Percentiles rank a stretch among this genome's conserved stretches.
Evolutionary conservation across 495 filamentous ascomycete genomes (phyloP).

Genomic region (Neurospora africana): DNA sequence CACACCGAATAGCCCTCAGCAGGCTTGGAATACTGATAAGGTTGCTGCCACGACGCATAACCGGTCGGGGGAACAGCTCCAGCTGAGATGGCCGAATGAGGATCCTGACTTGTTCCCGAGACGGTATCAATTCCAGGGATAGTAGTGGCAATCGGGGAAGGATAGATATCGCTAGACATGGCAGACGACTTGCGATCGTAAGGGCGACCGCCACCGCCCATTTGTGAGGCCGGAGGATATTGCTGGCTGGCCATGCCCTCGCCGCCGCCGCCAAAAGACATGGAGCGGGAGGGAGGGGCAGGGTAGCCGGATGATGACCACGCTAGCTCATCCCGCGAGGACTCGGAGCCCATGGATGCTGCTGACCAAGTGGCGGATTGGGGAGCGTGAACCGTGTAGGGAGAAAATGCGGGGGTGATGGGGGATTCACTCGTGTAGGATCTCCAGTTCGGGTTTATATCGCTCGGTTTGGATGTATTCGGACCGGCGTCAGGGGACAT

Average conservation of each 20-base stretch:
- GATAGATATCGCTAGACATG: conserved; percentile 27
- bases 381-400: conserved; percentile 29
- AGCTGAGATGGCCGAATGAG: conserved; percentile 29
- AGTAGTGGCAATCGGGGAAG: conserved; percentile 26
- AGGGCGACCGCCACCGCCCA: conserved; percentile 14
- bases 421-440: conserved; percentile 29
- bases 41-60: conserved; percentile 34
- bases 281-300: conserved; percentile 29
- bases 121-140: conserved; percentile 29
- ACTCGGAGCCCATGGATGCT: conserved; percentile 21
- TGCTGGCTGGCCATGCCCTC: conserved; percentile 24
- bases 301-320: conserved; percentile 28
- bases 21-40: conserved; percentile 31
- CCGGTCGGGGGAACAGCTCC: conserved; percentile 28
- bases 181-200: conserved; percentile 28
- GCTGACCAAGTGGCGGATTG: conserved; percentile 32
- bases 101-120: conserved; percentile 22
- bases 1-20: conserved; percentile 28
- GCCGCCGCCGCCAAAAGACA: conserved; percentile 33
- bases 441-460: conserved; percentile 27
- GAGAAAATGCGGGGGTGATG: conserved; percentile 30
- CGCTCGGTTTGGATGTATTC: conserved; percentile 24
- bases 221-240: conserved; percentile 24
- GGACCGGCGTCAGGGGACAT: conserved; percentile 29
- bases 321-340: conserved; percentile 22